Base-by-base conservation (phyloP, 2,329 filamentous ascomycete species). In the Trichophyton benhamiae region DNA sequence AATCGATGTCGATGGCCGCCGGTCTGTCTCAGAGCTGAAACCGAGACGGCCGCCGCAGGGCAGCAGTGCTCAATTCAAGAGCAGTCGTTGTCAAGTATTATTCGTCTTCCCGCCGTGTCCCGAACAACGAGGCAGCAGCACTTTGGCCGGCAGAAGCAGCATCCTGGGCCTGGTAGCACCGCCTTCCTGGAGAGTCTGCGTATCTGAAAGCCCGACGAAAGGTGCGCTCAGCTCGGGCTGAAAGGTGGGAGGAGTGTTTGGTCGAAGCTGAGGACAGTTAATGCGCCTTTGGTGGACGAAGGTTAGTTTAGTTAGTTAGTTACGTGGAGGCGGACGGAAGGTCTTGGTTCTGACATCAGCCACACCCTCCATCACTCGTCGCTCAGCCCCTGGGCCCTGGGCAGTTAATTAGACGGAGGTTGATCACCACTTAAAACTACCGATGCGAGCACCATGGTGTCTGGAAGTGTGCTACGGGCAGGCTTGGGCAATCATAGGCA, bases 111-210 rank as follows among this genome's bases (percentile, higher is more conserved):
- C 27, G 52, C 52, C 27, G 27, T 7, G 52, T 55, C 52, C 52
- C 27, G 52, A 27, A 13, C 52, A 55, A 33, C 27, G 52, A 55
- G 52, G 52, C 52, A 55, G 52, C 52, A 55, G 52, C 52, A 55
- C 25, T 55, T 55, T 55, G 52, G 52, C 52, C 27, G n/a, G 52
- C 52, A 55, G 52, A 55, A 55, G 52, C 52, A 55, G 27, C 52
- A 55, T 55, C 52, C 52, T 55, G 52, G 52, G 20, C 13, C 30
- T 33, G 27, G 13, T 36, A 55, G 25, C 52, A 55, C 52, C n/a
- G 52, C 52, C 52, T 55, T 55, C 52, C 52, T 36, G 11, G 6
- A 3, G 9, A 25, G 8, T 17, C 13, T 5, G 52, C 52, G 5
- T 36, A 36, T 17, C 52, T 55, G 30, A 13, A 17, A 6, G 52